Evolutionary conservation across 2,329 filamentous ascomycete species (phyloP).

Genomic region (Fusarium sp.): DNA sequence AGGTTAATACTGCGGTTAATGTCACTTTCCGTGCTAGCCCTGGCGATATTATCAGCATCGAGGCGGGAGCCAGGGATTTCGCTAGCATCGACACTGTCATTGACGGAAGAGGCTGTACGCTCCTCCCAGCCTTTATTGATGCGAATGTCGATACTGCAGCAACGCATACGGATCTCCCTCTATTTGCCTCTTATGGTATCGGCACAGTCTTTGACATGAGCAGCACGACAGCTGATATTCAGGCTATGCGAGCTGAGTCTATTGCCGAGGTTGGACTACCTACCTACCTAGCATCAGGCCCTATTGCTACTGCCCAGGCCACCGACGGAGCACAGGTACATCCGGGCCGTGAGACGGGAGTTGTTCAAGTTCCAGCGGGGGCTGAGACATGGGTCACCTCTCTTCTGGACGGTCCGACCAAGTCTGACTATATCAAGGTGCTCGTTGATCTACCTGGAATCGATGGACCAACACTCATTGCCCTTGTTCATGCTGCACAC

Average conservation of each 20-base stretch:
- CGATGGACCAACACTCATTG: background rate
- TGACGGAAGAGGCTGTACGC: background rate
- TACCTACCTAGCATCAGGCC: background rate
- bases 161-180: background rate
- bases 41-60: background rate
- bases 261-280: background rate
- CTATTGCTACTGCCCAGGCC: background rate
- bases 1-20: background rate
- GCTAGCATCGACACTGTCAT: background rate
- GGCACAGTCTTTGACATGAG: background rate
- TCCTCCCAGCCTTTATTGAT: background rate
- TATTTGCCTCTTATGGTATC: background rate
- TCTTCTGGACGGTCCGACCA: background rate
- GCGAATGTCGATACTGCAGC: background rate
- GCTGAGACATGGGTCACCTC: background rate
- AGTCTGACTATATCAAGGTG: background rate
- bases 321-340: background rate
- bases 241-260: background rate
- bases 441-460: background rate
- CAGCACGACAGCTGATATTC: background rate
- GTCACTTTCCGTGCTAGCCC: background rate
- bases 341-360: background rate
- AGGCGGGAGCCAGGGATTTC: background rate
- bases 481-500: background rate
- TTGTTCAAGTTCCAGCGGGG: background rate